Conservation (phyloP, 2,329 filamentous ascomycete species). For the Scedosporium boydii region DNA sequence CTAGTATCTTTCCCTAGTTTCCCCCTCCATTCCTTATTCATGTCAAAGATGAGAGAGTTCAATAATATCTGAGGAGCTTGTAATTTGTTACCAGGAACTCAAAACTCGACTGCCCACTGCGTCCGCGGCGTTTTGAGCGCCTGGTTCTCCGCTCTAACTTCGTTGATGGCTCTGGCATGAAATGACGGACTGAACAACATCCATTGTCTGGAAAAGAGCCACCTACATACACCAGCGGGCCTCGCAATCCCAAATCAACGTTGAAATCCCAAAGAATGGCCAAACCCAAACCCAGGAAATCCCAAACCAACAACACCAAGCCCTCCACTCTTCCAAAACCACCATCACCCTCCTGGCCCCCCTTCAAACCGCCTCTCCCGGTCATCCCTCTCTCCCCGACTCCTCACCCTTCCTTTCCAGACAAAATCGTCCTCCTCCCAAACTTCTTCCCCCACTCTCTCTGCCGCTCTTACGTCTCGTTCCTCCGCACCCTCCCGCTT, state of each 20-base stretch:
- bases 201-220: not conserved
- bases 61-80: no score
- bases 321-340: conserved; percentile 11
- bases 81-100: no score
- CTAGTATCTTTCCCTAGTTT: no score
- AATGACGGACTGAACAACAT: not conserved
- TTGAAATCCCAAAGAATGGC: conserved; percentile 16
- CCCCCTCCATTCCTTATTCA: no score
- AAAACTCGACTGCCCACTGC: no score
- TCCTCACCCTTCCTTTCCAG: conserved; percentile 33
- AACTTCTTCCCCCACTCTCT: conserved; percentile 67
- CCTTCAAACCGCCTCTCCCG: conserved; percentile 59
- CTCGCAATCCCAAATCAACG: not conserved
- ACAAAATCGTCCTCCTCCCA: conserved; percentile 64
- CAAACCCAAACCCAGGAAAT: conserved; percentile 21
- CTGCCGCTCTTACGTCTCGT: conserved; percentile 67
- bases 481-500: conserved; percentile 59
- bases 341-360: conserved; percentile 53
- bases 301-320: conserved; percentile 9
- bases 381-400: conserved; percentile 53
- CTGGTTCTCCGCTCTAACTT: no score
- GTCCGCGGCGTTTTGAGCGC: no score
- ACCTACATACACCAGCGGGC: not conserved
- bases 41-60: no score
- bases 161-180: no score